Conservation (phyloP, 148 eudicot species). For the Chenopodium formosanum region DNA sequence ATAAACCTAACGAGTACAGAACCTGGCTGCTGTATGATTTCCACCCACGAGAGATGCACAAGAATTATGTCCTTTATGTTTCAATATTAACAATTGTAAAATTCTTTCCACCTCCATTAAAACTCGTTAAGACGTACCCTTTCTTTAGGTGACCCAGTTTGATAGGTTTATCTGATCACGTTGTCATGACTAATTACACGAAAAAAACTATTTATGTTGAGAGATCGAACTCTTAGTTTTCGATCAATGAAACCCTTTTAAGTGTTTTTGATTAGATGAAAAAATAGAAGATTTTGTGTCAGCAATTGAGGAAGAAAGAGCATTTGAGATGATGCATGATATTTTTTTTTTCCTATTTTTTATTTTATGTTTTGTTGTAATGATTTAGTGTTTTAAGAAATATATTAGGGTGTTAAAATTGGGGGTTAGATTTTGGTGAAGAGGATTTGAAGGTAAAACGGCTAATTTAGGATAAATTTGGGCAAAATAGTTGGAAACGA, state of each 20-base stretch:
- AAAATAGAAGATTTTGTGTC: slow-evolving; percentile 21
- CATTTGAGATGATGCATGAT: not conserved
- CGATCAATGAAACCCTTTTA: not conserved
- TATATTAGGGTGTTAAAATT: slow-evolving; percentile 10
- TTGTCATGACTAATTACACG: not conserved
- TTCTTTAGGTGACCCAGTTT: slow-evolving; percentile 31
- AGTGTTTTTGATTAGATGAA: slow-evolving; percentile 22
- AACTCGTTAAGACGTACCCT: slow-evolving; percentile 11
- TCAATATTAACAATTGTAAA: slow-evolving; percentile 36
- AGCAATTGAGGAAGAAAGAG: slow-evolving; percentile 27
- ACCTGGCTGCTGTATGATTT: slow-evolving; percentile 63
- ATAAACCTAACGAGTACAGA: slow-evolving; percentile 51
- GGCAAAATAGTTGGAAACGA: slow-evolving; percentile 10
- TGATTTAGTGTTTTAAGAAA: slow-evolving; percentile 13
- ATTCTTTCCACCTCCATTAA: slow-evolving; percentile 53
- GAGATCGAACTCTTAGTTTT: not conserved
- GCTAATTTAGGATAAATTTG: not conserved
- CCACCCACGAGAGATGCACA: slow-evolving; percentile 59
- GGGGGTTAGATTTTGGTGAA: slow-evolving; percentile 12
- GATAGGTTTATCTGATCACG: slow-evolving; percentile 20
- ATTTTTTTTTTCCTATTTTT: no score
- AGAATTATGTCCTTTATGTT: slow-evolving; percentile 28
- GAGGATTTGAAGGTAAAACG: slow-evolving; percentile 21
- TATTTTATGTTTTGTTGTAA: not conserved
- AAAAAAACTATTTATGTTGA: not conserved